Base-by-base conservation (phyloP, 192 early-diverging fungal genomes). In the Chytriomyces sp. region DNA sequence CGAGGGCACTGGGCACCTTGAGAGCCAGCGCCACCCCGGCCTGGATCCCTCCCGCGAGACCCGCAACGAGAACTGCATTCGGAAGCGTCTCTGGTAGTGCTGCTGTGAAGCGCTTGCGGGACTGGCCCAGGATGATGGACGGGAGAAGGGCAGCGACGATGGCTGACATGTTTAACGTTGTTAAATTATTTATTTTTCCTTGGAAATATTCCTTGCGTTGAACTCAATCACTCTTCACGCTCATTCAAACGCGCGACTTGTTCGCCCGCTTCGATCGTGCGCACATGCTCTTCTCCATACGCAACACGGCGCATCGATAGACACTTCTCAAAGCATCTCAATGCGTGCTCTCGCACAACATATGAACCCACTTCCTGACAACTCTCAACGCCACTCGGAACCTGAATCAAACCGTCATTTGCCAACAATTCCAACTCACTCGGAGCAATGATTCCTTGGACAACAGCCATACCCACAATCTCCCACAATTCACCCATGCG, bases 401-500 rank as follows among this genome's bases (percentile, higher is more conserved):
- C n/a, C n/a, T n/a, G n/a, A n/a, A n/a, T n/a, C n/a, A n/a, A n/a
- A n/a, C n/a, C n/a, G n/a, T n/a, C n/a, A n/a, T n/a, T n/a, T n/a
- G n/a, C n/a, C n/a, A n/a, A n/a, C n/a, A n/a, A n/a, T n/a, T n/a
- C 80, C 77, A 75, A 79, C 64, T 81, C 79, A 28, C 82, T 82
- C n/a, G 78, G 72, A 4, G 80, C 82, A 13, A 82, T 85, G 60
- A 72, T 84, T 43, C 82, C 74, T 5, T 81, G 77, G 71, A 80
- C 79, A 13, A 69, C 57, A 45, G 60, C 82, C 74, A 66, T 85
- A 20, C 85, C 88, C 77, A 88, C 78, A 71, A 85, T 85, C 74
- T 86, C 77, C 76, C 82, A 85, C 71, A 89, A 69, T 75, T 91
- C 90, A 50, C 85, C 90, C 61, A 90, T 73, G 0, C 85, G 74